A percentile compares a stretch with the other conserved stretches of the same genome.
Conservation (phyloP, 2,329 filamentous ascomycete genomes). For the Aspergillus sp. region DNA sequence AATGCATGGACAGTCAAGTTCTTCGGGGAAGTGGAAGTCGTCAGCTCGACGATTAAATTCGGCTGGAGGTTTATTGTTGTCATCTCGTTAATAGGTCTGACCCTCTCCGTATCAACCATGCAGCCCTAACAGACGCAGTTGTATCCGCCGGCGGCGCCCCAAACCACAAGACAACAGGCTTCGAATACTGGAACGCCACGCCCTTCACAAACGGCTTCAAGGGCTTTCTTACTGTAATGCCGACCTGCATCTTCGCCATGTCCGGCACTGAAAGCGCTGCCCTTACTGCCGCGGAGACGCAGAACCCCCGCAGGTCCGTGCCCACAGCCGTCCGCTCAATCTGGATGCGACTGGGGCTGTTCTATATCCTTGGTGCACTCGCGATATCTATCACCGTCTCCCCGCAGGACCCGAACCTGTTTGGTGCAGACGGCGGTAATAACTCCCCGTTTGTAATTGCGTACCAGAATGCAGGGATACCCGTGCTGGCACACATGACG, state of each 20-base stretch:
- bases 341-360: constrained; percentile 47
- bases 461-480: constrained; percentile 42
- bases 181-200: constrained; percentile 46
- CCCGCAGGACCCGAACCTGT: constrained; percentile 41
- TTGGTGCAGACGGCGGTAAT: constrained; percentile 42
- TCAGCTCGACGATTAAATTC: constrained; percentile 46
- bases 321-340: constrained; percentile 47
- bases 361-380: constrained; percentile 47
- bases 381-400: constrained; percentile 47
- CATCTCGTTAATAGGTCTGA: constrained; percentile 37
- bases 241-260: constrained; percentile 40
- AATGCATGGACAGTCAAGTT: constrained; percentile 46
- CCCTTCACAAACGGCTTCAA: constrained; percentile 49
- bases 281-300: constrained; percentile 45
- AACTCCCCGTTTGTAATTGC: constrained; percentile 48
- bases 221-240: constrained; percentile 39
- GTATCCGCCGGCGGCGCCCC: constrained; percentile 47
- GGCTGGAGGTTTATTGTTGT: constrained; percentile 51
- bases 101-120: not conserved
- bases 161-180: constrained; percentile 40
- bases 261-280: constrained; percentile 45
- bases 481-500: constrained; percentile 47
- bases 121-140: constrained; percentile 26
- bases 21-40: constrained; percentile 50
- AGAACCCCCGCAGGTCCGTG: constrained; percentile 44